A percentile compares a stretch with the other conserved stretches of the same genome.
Evolutionary conservation across 1,284 basidiomycete species (phyloP).

Genomic region (Trametes sp.): DNA sequence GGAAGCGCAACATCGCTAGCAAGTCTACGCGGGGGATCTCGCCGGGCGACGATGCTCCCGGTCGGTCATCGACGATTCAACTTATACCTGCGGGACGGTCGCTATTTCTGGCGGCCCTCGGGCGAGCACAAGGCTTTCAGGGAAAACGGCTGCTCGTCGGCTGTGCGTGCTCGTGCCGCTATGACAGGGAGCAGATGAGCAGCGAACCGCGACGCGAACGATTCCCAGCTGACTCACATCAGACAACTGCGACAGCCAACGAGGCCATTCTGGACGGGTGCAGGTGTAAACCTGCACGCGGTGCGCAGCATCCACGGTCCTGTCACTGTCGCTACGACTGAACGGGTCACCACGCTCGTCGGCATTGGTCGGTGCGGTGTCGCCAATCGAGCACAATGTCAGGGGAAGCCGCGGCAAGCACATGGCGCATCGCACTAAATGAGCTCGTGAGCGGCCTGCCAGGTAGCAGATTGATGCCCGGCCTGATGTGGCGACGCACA

Average conservation of each 20-base stretch:
- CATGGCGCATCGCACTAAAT: slow-evolving; percentile 18
- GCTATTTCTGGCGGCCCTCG: slow-evolving; percentile 8
- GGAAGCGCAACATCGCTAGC: slow-evolving; percentile 23
- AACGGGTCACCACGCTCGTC: background rate
- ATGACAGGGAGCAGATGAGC: background rate
- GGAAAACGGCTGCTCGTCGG: background rate
- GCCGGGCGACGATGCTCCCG: background rate
- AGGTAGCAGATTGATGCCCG: slow-evolving; percentile 8
- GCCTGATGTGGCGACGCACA: slow-evolving; percentile 16
- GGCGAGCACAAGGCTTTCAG: background rate
- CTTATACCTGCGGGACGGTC: background rate
- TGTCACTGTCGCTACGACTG: background rate
- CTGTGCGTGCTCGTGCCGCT: background rate
- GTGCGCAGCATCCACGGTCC: background rate
- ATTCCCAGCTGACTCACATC: slow-evolving; percentile 16
- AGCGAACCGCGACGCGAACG: background rate
- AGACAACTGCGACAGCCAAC: background rate
- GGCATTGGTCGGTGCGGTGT: slow-evolving; percentile 1
- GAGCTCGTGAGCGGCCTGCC: slow-evolving; percentile 16
- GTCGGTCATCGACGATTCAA: background rate
- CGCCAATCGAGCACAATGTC: background rate
- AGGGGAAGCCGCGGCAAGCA: slow-evolving; percentile 17
- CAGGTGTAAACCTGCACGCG: background rate
- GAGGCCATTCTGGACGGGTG: slow-evolving; percentile 1
- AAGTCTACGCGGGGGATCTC: slow-evolving; percentile 14